Base-by-base conservation (phyloP, 2,329 filamentous ascomycete species). In the Botrytis fabae region DNA sequence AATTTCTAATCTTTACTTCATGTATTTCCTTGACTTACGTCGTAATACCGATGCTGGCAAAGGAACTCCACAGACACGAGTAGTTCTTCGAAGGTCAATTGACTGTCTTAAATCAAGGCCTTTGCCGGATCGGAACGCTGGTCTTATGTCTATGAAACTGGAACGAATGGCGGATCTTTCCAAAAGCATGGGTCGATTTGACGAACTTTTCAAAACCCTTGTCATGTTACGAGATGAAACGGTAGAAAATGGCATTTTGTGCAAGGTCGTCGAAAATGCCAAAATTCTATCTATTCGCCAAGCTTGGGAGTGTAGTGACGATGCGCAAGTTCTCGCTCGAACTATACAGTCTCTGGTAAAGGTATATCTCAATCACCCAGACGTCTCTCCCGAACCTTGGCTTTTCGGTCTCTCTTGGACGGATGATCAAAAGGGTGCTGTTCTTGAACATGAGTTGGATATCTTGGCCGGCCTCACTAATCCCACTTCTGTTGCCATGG, bases 1-100 rank as follows among this genome's bases (percentile, higher is more conserved):
- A 77, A 87, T 93, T 40, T 93, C 92, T 0, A 91, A 92, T 77
- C 85, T 92, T 4, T 93, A 93, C 79, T 93, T 91, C 79, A 84
- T 89, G n/a, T 85, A 88, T 65, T 89, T 89, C 78, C 82, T 87
- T 28, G 83, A 85, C 62, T 79, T 88, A 74, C 82, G 85, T 22
- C 87, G 87, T 68, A 81, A 83, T 38, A 76, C 82, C 0, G 82
- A 82, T 6, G 84, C 83, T 44, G 75, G 80, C 1, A 82, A 83
- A n/a, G 84, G 85, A 65, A 76, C 79, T 9, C 80, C 83, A 28
- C 83, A 86, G 1, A 80, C 92, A 22, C 85, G 87, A 68, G 42
- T 69, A 64, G 85, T 90, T 20, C 84, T 93, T 66, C 87, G 87
- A 72, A 86, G 88, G 71, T 92, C 91, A 0, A 86, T 92, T 66